Evolutionary conservation across 805 yeast genomes (phyloP).

Genomic region (Candida ficus): DNA sequence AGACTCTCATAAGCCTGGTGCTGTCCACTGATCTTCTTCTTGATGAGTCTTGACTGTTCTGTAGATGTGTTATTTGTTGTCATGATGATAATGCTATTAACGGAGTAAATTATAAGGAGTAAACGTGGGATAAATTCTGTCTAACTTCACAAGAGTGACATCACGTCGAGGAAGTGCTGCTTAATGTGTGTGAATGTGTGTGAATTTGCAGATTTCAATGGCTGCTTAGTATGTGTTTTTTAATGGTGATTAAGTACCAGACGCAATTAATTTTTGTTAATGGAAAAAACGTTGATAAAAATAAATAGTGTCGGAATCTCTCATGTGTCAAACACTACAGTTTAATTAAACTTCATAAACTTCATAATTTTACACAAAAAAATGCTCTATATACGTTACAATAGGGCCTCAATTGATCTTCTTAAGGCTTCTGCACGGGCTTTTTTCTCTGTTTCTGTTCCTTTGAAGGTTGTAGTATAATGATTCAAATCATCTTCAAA

Average conservation of each 20-base stretch:
- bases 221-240: no score
- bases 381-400: constrained; percentile 1
- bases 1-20: constrained; percentile 13
- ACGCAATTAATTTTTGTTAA: neutral
- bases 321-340: neutral
- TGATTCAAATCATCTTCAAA: constrained; percentile 17
- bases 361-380: neutral
- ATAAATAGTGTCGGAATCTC: neutral
- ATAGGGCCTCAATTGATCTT: constrained; percentile 15
- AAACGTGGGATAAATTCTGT: no score
- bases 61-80: neutral
- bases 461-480: constrained; percentile 10
- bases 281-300: neutral
- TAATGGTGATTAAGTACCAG: no score
- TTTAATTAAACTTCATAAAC: neutral
- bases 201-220: no score
- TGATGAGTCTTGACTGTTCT: constrained; percentile 12
- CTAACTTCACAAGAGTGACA: no score
- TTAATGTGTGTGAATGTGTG: no score
- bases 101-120: no score
- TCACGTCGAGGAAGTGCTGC: no score
- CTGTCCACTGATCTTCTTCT: constrained; percentile 1
- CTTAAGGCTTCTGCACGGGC: constrained; percentile 13
- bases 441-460: constrained; percentile 4
- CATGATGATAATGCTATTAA: neutral